Conservation (phyloP, 2,329 filamentous ascomycete species). For the Botrytis fabae region DNA sequence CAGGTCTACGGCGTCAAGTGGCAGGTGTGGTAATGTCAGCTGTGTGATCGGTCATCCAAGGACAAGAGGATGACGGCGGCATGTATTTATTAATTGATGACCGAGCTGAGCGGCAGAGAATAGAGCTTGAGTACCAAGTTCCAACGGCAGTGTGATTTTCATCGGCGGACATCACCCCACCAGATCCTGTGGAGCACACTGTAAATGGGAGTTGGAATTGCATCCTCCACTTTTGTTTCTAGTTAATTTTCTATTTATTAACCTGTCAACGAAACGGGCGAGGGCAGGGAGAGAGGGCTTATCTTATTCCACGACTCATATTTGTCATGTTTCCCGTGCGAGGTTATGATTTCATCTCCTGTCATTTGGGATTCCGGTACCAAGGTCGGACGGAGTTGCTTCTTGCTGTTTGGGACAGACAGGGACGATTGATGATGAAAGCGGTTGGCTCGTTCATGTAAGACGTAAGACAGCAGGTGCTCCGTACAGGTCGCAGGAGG, state of each 20-base stretch:
- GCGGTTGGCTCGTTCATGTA: background rate
- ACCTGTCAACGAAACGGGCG: background rate
- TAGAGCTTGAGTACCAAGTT: background rate
- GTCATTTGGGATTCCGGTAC: background rate
- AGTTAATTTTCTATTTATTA: background rate
- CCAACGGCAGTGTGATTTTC: background rate
- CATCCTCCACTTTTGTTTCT: conserved; percentile 11
- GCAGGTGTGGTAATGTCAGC: background rate
- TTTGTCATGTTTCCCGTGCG: background rate
- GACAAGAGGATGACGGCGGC: background rate
- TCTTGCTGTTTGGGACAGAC: conserved; percentile 1
- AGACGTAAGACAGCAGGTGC: background rate
- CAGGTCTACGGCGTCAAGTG: background rate
- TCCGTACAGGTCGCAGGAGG: background rate
- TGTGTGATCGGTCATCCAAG: background rate
- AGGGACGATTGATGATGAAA: background rate
- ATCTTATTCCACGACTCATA: background rate
- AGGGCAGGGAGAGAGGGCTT: background rate
- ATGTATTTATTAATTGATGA: background rate
- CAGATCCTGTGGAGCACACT: background rate
- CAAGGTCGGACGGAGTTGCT: background rate
- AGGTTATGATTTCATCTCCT: background rate
- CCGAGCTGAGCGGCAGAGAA: too few relatives aligned
- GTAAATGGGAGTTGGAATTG: conserved; percentile 6
- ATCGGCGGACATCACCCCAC: background rate